Conservation (phyloP, 2,329 filamentous ascomycete genomes). For the Ascosphaera apis region DNA sequence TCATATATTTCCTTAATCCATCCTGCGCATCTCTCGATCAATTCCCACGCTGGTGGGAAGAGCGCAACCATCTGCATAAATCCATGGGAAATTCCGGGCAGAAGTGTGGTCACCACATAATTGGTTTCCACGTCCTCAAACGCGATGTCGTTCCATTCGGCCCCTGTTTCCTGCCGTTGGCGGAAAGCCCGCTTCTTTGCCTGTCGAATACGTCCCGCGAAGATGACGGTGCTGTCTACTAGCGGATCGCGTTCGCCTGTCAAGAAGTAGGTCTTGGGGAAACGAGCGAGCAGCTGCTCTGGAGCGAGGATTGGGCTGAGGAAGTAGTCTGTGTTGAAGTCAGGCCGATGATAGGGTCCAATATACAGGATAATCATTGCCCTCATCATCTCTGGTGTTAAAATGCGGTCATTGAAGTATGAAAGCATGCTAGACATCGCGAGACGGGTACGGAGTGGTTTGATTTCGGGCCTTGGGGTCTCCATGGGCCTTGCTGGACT, state of each 20-base stretch:
- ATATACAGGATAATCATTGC: conserved; percentile 98
- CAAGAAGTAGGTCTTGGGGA: conserved; percentile 83
- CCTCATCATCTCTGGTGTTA: conserved; percentile 95
- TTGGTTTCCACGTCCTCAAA: conserved; percentile 58
- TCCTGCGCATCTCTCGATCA: conserved; percentile 51
- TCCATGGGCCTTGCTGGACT: too few species aligned
- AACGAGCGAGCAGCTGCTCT: conserved; percentile 57
- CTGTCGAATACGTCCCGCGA: conserved; percentile 67
- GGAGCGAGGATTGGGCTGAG: conserved; percentile 79
- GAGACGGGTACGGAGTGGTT: conserved; percentile 52
- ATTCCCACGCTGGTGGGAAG: conserved; percentile 76
- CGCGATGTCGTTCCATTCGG: conserved; percentile 27
- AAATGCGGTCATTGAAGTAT: conserved; percentile 86
- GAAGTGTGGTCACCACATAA: conserved; percentile 56
- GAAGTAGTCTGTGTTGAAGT: conserved; percentile 78
- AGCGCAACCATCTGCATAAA: conserved; percentile 79
- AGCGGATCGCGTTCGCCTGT: conserved; percentile 89
- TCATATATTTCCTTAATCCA: conserved; percentile 68
- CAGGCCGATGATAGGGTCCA: conserved; percentile 74
- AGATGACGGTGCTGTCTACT: conserved; percentile 92
- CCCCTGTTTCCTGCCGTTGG: conserved; percentile 32
- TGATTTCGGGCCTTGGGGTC: too few species aligned
- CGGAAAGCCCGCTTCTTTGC: conserved; percentile 40
- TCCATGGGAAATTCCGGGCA: conserved; percentile 78
- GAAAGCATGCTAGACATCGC: conserved; percentile 95